These are phyloP conservation scores for Magnaporthales sp. DNA, from an alignment of 2,329 filamentous ascomycete species.

Conservation along the genomic window DNA sequence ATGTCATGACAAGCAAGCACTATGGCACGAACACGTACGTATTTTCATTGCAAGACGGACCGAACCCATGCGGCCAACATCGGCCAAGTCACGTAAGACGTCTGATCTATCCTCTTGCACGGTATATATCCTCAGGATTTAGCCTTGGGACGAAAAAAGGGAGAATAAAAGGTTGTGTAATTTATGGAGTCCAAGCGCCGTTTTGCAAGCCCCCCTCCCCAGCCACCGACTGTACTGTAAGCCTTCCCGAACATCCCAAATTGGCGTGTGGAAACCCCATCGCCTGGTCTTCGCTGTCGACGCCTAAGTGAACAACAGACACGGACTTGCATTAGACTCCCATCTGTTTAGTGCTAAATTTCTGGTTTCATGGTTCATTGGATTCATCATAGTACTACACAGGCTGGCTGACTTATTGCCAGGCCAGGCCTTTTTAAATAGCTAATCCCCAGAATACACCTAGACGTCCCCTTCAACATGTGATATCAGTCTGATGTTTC, in stretches of 20 bases:
- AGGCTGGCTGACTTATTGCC: background rate
- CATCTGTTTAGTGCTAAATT: background rate
- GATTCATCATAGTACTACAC: background rate
- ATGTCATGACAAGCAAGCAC: background rate
- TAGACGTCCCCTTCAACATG: background rate
- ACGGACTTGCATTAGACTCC: background rate
- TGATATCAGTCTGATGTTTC: background rate
- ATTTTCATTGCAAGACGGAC: background rate
- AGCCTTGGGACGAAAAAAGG: background rate
- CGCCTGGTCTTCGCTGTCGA: background rate
- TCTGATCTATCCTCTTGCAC: background rate
- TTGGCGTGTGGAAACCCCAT: background rate
- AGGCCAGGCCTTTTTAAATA: background rate
- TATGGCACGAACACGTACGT: background rate
- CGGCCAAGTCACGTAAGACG: background rate
- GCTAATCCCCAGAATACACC: background rate
- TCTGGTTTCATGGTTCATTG: background rate
- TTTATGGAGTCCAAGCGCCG: no score
- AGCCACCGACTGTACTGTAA: no score
- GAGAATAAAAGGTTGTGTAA: background rate
- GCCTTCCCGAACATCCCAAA: background rate
- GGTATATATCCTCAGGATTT: background rate
- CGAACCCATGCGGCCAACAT: background rate
- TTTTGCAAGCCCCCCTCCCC: no score
- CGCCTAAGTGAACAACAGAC: background rate